Evolutionary conservation across 495 filamentous ascomycete species (phyloP).

Genomic region (Neurospora sp.): DNA sequence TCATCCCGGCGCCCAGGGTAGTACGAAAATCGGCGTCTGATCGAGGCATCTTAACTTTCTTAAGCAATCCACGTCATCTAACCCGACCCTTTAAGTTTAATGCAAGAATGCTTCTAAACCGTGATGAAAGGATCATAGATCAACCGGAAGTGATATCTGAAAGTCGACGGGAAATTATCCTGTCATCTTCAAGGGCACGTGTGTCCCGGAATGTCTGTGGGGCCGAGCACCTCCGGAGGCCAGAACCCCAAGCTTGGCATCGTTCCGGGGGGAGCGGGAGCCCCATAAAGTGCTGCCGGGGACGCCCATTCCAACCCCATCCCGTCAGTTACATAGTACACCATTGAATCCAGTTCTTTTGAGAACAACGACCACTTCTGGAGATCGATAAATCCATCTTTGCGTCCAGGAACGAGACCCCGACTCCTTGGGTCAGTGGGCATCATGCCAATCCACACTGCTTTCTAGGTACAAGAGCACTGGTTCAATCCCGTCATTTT

Average conservation of each 20-base stretch:
- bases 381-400: neutral
- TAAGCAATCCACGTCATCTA: too few species aligned
- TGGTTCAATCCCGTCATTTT: neutral
- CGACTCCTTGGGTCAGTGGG: neutral
- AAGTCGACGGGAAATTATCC: neutral
- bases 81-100: too few species aligned
- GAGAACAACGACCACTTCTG: neutral
- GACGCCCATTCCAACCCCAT: neutral
- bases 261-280: neutral
- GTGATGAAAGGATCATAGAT: neutral
- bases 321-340: neutral
- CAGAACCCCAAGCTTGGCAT: neutral
- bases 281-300: neutral
- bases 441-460: neutral
- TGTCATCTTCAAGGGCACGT: neutral
- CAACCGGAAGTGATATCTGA: neutral
- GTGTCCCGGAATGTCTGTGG: neutral
- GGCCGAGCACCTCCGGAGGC: neutral
- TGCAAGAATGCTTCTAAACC: too few species aligned
- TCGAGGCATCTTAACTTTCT: too few species aligned
- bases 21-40: too few species aligned
- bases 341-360: neutral
- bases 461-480: neutral
- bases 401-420: neutral
- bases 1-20: neutral